Percentiles rank a stretch among this genome's conserved stretches.
phyloP scores from a whole-genome alignment of 495 filamentous ascomycete genomes.

The Pyrenula aspistea region DNA sequence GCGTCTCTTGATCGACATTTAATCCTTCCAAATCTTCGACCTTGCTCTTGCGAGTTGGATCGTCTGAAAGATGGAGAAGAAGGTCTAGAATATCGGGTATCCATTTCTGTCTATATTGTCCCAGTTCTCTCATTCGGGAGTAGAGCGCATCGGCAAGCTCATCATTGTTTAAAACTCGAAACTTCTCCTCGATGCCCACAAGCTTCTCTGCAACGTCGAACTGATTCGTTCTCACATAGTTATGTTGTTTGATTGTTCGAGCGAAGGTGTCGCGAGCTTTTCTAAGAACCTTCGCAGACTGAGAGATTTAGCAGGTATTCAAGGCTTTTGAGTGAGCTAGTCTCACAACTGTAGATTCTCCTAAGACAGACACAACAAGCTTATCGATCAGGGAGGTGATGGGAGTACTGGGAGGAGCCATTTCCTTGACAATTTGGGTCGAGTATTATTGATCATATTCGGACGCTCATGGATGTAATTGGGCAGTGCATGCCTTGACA shows the following conservation, averaged over 20 bases:
- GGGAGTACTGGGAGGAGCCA: slow-evolving; percentile 31
- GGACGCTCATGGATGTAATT: background rate
- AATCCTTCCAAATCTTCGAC: slow-evolving; percentile 44
- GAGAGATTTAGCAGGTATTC: slow-evolving; percentile 8
- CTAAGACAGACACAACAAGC: slow-evolving; percentile 18
- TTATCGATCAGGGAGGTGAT: slow-evolving; percentile 23
- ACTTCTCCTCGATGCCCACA: slow-evolving; percentile 79
- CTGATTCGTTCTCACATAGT: slow-evolving; percentile 68
- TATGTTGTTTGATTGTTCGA: slow-evolving; percentile 33
- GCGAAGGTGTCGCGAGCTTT: slow-evolving; percentile 17
- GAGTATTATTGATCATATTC: background rate
- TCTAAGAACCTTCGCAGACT: slow-evolving; percentile 18
- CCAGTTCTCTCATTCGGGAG: slow-evolving; percentile 47
- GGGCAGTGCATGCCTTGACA: background rate
- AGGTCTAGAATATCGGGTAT: slow-evolving; percentile 71
- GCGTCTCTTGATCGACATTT: slow-evolving; percentile 29
- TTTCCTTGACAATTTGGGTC: slow-evolving; percentile 7
- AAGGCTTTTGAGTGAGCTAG: no score
- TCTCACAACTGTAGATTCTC: slow-evolving; percentile 15
- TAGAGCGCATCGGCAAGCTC: slow-evolving; percentile 67
- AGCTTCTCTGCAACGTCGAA: slow-evolving; percentile 68
- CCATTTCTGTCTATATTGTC: slow-evolving; percentile 40
- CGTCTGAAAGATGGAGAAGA: slow-evolving; percentile 69
- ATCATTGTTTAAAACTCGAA: slow-evolving; percentile 65
- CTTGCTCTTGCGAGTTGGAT: slow-evolving; percentile 57